These are phyloP conservation scores for Aspergillus kassunensis DNA, from an alignment of 495 filamentous ascomycete genomes.

Conservation along the genomic window DNA sequence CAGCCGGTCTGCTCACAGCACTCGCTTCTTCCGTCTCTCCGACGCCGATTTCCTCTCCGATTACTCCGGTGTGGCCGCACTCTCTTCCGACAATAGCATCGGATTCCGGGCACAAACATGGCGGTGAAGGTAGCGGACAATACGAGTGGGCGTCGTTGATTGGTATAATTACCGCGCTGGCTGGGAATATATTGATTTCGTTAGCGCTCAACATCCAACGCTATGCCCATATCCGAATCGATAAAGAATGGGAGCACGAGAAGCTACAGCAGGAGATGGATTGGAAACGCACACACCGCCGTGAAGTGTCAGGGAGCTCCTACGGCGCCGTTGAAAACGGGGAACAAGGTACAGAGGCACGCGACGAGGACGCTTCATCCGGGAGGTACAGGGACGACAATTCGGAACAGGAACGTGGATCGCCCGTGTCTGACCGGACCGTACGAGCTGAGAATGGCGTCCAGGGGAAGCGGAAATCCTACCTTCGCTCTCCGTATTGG, in stretches of 20 bases:
- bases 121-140: slow-evolving; percentile 43
- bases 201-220: slow-evolving; percentile 95
- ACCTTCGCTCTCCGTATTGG: slow-evolving; percentile 91
- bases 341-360: slow-evolving; percentile 17
- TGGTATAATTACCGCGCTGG: slow-evolving; percentile 87
- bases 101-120: slow-evolving; percentile 24
- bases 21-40: slow-evolving; percentile 26
- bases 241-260: slow-evolving; percentile 55
- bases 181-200: slow-evolving; percentile 88
- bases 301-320: slow-evolving; percentile 12
- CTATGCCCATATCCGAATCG: slow-evolving; percentile 84
- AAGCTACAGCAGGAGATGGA: slow-evolving; percentile 34
- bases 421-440: slow-evolving; percentile 40
- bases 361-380: slow-evolving; percentile 22
- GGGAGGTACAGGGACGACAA: slow-evolving; percentile 11
- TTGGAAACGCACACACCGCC: slow-evolving; percentile 25
- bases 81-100: slow-evolving; percentile 15
- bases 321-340: slow-evolving; percentile 40
- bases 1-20: slow-evolving; percentile 29
- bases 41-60: slow-evolving; percentile 18
- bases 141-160: slow-evolving; percentile 89
- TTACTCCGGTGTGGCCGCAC: slow-evolving; percentile 13
- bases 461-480: slow-evolving; percentile 47
- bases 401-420: slow-evolving; percentile 23
- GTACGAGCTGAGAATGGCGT: slow-evolving; percentile 30